phyloP scores from a whole-genome alignment of 805 yeast genomes.

The Pichia scutulata region DNA sequence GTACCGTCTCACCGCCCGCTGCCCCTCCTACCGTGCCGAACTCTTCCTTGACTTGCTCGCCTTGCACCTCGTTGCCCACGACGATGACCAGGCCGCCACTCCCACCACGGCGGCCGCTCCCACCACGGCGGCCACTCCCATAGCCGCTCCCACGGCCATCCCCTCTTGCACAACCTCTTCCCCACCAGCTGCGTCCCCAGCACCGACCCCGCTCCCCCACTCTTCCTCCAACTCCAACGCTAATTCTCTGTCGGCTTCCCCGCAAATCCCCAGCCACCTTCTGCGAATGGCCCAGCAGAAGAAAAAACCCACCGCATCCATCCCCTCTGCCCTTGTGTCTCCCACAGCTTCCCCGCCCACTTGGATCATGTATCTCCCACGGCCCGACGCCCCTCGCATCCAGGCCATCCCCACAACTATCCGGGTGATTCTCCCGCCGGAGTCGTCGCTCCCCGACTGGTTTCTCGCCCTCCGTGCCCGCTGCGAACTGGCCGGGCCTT shows the following conservation, averaged over 20 bases:
- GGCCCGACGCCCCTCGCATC: neutral
- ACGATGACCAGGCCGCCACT: neutral
- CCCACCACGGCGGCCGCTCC: neutral
- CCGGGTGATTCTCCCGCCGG: slow-evolving; percentile 45
- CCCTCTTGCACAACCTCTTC: neutral
- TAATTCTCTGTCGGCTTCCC: slow-evolving; percentile 52
- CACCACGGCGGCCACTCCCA: neutral
- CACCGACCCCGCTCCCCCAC: neutral
- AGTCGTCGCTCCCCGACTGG: slow-evolving; percentile 40
- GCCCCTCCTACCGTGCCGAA: slow-evolving; percentile 10
- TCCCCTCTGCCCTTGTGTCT: too few relatives aligned
- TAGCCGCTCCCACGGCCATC: neutral
- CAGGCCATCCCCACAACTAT: neutral
- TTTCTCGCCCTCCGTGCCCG: slow-evolving; percentile 35
- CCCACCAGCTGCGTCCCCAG: too few relatives aligned
- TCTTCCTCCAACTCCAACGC: slow-evolving; percentile 11
- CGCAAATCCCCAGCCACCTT: slow-evolving; percentile 59
- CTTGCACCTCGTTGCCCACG: slow-evolving; percentile 36
- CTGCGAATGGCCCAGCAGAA: slow-evolving; percentile 47
- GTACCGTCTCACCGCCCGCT: neutral
- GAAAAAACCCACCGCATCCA: slow-evolving; percentile 13
- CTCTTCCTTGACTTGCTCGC: slow-evolving; percentile 27
- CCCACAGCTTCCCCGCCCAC: neutral
- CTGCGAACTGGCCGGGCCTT: neutral
- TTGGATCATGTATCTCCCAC: slow-evolving; percentile 1